Base-by-base conservation (phyloP, 1,284 basidiomycete species). In the Cutaneotrichosporon mucoides region DNA sequence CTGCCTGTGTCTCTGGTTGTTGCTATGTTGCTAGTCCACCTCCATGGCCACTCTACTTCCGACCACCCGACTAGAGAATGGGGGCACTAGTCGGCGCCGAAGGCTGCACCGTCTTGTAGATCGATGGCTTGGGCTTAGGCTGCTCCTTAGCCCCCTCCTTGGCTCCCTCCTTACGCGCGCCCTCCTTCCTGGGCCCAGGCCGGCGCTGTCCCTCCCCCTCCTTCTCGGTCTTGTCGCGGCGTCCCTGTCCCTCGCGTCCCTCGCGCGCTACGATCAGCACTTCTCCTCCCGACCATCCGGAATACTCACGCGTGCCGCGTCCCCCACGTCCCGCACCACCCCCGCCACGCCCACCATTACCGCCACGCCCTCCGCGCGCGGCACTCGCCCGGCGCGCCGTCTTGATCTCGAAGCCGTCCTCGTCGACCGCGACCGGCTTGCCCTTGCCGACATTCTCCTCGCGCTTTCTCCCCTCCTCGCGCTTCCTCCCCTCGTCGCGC, bases 341-440 rank as follows among this genome's bases (percentile, higher is more conserved):
- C 3, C 50, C 52, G 6, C 63, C 57, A n/a, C 60, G 50, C 5
- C 63, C 50, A 10, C 64, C 64, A 24, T 24, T 24, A 24, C 50
- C 52, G 6, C 63, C 57, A n/a, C 60, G 50, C 5, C 63, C 50
- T 9, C 64, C 64, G 16, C 60, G 63, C 42, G 55, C 47, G 10
- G 51, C 44, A 6, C 35, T 49, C 46, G 55, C 38, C 40, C 61
- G 57, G 42, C 61, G 58, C 57, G 63, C 56, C 9, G 63, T 65
- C 47, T 70, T 70, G 48, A 68, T 58, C 59, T 71, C 70, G 64
- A 76, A 75, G 33, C 74, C 74, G 63, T 76, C 73, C 38, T 66
- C 69, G 56, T 73, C 74, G 1, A 70, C 61, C 6, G 60, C 42
- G 1, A 70, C 61, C 6, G 60, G 43, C 34, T 53, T 55, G 16